Conservation (phyloP, 306 rosid genomes). For the Cucumis hystrix region DNA sequence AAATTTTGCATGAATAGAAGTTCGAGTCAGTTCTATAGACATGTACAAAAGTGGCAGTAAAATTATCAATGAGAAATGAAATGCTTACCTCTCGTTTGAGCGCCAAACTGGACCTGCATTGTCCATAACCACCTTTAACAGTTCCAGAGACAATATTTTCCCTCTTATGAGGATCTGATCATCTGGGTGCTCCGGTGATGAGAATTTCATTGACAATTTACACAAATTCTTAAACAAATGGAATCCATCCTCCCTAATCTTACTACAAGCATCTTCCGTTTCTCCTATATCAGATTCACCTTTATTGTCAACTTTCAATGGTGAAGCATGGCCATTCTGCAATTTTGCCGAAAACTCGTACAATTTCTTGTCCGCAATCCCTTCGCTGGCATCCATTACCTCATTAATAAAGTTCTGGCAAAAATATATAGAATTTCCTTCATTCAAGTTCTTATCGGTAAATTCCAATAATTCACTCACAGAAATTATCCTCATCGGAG, state of each 20-base stretch:
- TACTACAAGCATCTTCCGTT: slow-evolving; percentile 39
- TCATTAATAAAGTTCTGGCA: slow-evolving; percentile 78
- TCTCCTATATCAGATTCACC: slow-evolving; percentile 21
- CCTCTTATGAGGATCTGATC: slow-evolving; percentile 95
- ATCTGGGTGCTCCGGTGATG: slow-evolving; percentile 78
- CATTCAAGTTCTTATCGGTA: slow-evolving; percentile 87
- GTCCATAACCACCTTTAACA: slow-evolving; percentile 89
- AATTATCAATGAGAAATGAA: neutral
- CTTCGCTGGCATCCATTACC: slow-evolving; percentile 70
- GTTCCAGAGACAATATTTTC: slow-evolving; percentile 86
- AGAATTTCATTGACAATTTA: slow-evolving; percentile 90
- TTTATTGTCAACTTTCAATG: slow-evolving; percentile 9
- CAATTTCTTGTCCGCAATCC: slow-evolving; percentile 20
- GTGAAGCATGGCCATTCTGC: slow-evolving; percentile 25
- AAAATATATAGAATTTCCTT: slow-evolving; percentile 74
- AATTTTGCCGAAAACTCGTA: slow-evolving; percentile 4
- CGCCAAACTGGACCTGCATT: slow-evolving; percentile 70
- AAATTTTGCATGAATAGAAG: neutral
- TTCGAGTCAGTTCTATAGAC: neutral
- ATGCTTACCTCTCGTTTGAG: slow-evolving; percentile 70
- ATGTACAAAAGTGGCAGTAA: neutral
- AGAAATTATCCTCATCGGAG: slow-evolving; percentile 32
- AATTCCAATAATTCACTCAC: slow-evolving; percentile 76
- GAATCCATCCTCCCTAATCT: slow-evolving; percentile 86
- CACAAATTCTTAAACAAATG: slow-evolving; percentile 84